Percentiles rank a stretch among this genome's conserved stretches.
These are phyloP conservation scores for Gilbertella persicaria DNA, from an alignment of 371 early-diverging fungal species.

Conservation along the genomic window DNA sequence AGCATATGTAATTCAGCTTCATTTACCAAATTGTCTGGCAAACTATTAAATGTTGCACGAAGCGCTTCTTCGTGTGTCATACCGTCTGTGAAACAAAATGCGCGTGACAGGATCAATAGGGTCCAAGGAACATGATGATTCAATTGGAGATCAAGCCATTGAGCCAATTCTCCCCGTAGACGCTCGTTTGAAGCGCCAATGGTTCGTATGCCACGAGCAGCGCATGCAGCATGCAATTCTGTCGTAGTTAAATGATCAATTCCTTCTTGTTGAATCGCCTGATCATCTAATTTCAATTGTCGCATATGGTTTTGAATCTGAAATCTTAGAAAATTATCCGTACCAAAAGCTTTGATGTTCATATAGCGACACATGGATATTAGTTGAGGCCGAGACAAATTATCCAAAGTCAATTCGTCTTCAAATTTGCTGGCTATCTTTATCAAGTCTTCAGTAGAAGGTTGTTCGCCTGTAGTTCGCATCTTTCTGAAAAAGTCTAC, in stretches of 20 bases:
- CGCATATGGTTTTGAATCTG: constrained; percentile 86
- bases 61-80: constrained; percentile 79
- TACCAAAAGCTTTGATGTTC: constrained; percentile 93
- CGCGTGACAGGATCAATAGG: constrained; percentile 89
- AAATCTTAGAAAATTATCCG: constrained; percentile 90
- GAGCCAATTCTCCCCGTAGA: constrained; percentile 82
- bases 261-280: constrained; percentile 85
- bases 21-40: constrained; percentile 87
- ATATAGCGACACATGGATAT: constrained; percentile 94
- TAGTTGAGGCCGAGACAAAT: constrained; percentile 91
- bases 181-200: constrained; percentile 86
- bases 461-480: constrained; percentile 84
- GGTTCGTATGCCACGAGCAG: constrained; percentile 89
- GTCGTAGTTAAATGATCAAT: constrained; percentile 82
- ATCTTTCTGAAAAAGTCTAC: constrained; percentile 82
- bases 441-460: constrained; percentile 82
- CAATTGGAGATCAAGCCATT: constrained; percentile 95
- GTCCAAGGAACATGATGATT: constrained; percentile 88
- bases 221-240: constrained; percentile 88
- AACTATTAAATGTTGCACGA: constrained; percentile 87
- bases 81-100: constrained; percentile 80
- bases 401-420: constrained; percentile 92
- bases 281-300: constrained; percentile 88
- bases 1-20: constrained; percentile 89
- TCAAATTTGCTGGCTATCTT: constrained; percentile 85